Percentiles rank a stretch among this genome's conserved stretches.
Conservation (phyloP, 192 early-diverging fungal species). For the Coemansia sp. region DNA sequence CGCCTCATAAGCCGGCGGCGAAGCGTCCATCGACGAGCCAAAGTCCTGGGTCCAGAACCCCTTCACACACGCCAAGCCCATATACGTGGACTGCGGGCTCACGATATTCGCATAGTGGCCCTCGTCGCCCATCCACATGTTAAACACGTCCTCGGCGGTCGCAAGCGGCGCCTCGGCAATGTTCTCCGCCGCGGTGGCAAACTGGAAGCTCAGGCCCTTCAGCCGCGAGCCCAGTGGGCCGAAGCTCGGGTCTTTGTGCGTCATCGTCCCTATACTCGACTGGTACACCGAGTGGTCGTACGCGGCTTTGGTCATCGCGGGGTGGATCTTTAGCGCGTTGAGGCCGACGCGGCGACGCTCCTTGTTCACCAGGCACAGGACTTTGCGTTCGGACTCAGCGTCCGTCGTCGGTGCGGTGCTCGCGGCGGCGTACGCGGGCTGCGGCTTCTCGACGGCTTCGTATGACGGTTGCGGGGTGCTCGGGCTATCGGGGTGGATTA, state of each 20-base stretch:
- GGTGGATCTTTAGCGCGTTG: conserved; percentile 23
- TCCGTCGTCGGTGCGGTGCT: no score
- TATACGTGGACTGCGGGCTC: conserved; percentile 27
- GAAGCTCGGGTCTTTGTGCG: conserved; percentile 38
- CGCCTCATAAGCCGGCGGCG: conserved; percentile 2
- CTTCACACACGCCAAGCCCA: conserved; percentile 48
- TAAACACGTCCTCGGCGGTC: conserved; percentile 27
- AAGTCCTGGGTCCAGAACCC: conserved; percentile 58
- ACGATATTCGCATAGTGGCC: conserved; percentile 50
- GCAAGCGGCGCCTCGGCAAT: conserved; percentile 22
- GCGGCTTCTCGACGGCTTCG: no score
- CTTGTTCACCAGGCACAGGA: conserved; percentile 51
- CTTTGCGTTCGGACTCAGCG: conserved; percentile 14
- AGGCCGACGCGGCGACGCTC: conserved; percentile 24
- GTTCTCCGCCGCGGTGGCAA: conserved; percentile 39
- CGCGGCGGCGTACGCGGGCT: conserved; percentile 1
- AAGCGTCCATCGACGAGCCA: conserved; percentile 19
- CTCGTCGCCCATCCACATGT: conserved; percentile 49
- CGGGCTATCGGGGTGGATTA: background rate
- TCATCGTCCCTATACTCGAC: conserved; percentile 33
- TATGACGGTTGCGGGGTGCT: no score
- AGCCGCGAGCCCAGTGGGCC: conserved; percentile 33
- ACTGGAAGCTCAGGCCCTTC: conserved; percentile 23
- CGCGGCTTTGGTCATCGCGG: conserved; percentile 35
- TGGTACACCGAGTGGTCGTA: conserved; percentile 52